Base-by-base conservation (phyloP, 2,329 filamentous ascomycete species). In the Ceratocystiopsis sp. region DNA sequence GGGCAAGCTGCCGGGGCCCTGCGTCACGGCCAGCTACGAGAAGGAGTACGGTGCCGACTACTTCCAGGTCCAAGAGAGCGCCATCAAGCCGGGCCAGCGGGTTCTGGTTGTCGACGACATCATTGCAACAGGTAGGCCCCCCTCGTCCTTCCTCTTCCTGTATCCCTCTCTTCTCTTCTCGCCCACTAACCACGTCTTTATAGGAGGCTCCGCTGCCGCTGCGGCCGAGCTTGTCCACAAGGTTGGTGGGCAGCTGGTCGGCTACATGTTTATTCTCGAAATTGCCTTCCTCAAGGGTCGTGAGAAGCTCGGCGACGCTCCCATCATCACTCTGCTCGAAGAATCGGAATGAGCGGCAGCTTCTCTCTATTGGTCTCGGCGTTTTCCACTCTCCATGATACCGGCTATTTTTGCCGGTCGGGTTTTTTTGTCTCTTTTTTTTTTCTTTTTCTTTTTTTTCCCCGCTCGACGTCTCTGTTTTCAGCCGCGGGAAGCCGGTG, bases 11-110 rank as follows among this genome's bases (percentile, higher is more conserved):
- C 91, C 91, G 8, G 91, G 91, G 32, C 78, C 82, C 46, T 87
- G 82, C 55, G 78, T 82, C 57, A 93, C 84, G 44, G 86, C 86
- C 51, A 72, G 73, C 53, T 98, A 85, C 62, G 69, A 86, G 63
- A 98, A 98, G 72, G 91, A 98, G 64, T 98, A 98, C 58, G 91
- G 91, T 50, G 73, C 78, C 62, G 91, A 98, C 61, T 80, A 80
- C 59, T 96, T 98, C 68, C 84, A 96, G 71, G 93, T 98, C 69
- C 91, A 98, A 68, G 68, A 73, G 52, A 86, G 82, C 61, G 80
- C 80, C 38, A 79, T 98, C 55, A 79, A 82, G 65, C 71, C 75
- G 42, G 87, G 87, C 34, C 84, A 94, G 66, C 87, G 80, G 61
- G 89, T 94, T 45, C 67, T 98, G 49, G 73, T 98, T 51, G 86